Evolutionary conservation across 1,139 yeast genomes (phyloP).

Genomic region (Pichia sp.): DNA sequence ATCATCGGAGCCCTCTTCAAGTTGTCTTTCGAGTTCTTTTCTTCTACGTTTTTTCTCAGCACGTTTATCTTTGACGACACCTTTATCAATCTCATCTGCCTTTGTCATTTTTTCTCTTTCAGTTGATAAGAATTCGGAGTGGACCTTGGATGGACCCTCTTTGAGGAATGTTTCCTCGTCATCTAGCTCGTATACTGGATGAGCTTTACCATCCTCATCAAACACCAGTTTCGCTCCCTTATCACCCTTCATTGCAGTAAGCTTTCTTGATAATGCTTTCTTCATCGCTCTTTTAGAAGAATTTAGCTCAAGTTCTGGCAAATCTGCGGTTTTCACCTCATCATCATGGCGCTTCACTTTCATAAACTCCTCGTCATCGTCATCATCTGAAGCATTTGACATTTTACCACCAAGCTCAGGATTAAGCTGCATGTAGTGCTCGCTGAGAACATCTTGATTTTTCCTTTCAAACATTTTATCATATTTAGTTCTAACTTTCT

Average conservation of each 20-base stretch:
- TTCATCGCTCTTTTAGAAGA: conserved; percentile 85
- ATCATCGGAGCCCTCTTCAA: conserved; percentile 43
- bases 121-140: conserved; percentile 56
- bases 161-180: conserved; percentile 82
- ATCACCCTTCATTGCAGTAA: conserved; percentile 49
- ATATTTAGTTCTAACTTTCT: conserved; percentile 73
- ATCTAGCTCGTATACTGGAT: conserved; percentile 84
- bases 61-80: conserved; percentile 73
- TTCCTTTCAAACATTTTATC: conserved; percentile 95
- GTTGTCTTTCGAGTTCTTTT: conserved; percentile 65
- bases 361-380: conserved; percentile 69
- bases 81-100: conserved; percentile 76
- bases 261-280: conserved; percentile 83
- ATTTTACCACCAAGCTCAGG: conserved; percentile 36
- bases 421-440: conserved; percentile 75
- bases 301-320: conserved; percentile 56
- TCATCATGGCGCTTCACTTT: conserved; percentile 75
- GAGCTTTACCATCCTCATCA: conserved; percentile 93
- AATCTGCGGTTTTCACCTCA: conserved; percentile 55
- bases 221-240: conserved; percentile 75
- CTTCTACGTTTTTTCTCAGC: conserved; percentile 87
- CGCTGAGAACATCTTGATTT: conserved; percentile 88
- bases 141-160: conserved; percentile 66
- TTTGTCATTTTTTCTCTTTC: conserved; percentile 66
- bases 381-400: conserved; percentile 43